Conservation (phyloP, 179 eudicot genomes). For the Vitellaria paradoxa region DNA sequence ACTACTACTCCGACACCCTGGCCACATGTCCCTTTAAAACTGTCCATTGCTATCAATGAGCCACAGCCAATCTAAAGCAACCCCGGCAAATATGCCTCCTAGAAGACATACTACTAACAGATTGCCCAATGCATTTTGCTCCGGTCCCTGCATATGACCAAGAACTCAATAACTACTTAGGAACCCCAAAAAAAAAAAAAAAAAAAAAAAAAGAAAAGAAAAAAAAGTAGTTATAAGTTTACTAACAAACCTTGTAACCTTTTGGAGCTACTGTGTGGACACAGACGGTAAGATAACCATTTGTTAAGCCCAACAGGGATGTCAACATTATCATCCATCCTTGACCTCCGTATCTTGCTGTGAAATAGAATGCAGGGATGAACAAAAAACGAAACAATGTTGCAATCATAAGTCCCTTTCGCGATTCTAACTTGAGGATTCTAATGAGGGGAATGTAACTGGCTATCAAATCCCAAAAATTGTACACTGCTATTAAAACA, state of each 20-base stretch:
- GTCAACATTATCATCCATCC: constrained; percentile 75
- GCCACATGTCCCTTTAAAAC: constrained; percentile 12
- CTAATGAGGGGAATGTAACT: constrained; percentile 58
- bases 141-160: constrained; percentile 56
- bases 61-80: constrained; percentile 81
- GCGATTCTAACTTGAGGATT: constrained; percentile 35
- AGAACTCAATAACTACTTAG: too few species aligned
- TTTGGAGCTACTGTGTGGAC: constrained; percentile 65
- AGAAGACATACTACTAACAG: constrained; percentile 56
- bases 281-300: constrained; percentile 84
- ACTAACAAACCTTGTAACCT: constrained; percentile 62
- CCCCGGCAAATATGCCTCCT: constrained; percentile 63
- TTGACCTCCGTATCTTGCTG: constrained; percentile 68
- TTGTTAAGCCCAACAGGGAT: constrained; percentile 59
- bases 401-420: constrained; percentile 47
- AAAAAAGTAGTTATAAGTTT: too few species aligned
- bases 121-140: constrained; percentile 81
- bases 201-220: too few species aligned
- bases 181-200: too few species aligned
- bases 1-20: constrained; percentile 56
- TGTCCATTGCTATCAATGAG: constrained; percentile 41
- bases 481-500: constrained; percentile 72
- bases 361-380: constrained; percentile 63
- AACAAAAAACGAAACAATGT: constrained; percentile 45
- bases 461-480: constrained; percentile 49